A percentile compares a stretch with the other conserved stretches of the same genome.
phyloP scores from a whole-genome alignment of 1,139 yeast species.

The Blastobotrys proliferans region DNA sequence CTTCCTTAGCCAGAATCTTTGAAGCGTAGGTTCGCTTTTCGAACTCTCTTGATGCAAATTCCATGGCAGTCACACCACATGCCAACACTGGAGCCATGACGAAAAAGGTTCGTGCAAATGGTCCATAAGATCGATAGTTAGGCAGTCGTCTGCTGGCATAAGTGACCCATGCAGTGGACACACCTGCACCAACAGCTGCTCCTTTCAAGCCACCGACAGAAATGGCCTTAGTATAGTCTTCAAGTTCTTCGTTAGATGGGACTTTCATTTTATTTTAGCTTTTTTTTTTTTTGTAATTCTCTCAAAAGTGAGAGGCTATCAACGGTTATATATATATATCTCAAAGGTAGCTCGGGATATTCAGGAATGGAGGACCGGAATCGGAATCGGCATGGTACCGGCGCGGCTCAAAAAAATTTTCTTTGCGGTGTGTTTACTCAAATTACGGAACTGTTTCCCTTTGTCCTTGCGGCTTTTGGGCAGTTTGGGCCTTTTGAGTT shows the following conservation, averaged over 20 bases:
- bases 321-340: neutral
- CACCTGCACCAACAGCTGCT: slow-evolving; percentile 48
- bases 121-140: slow-evolving; percentile 12
- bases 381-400: neutral
- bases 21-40: slow-evolving; percentile 20
- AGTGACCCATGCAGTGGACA: slow-evolving; percentile 43
- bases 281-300: neutral
- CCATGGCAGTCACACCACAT: slow-evolving; percentile 33
- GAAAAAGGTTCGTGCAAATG: slow-evolving; percentile 29
- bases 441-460: too few relatives aligned
- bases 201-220: slow-evolving; percentile 63
- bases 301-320: neutral
- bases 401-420: too few relatives aligned
- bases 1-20: slow-evolving; percentile 8
- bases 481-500: too few relatives aligned
- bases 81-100: slow-evolving; percentile 30
- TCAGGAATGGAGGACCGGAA: too few relatives aligned
- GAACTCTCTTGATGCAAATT: slow-evolving; percentile 33
- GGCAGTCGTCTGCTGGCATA: slow-evolving; percentile 16
- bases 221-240: slow-evolving; percentile 57
- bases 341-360: too few relatives aligned
- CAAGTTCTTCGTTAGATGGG: slow-evolving; percentile 59
- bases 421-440: too few relatives aligned
- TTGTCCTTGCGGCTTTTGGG: too few relatives aligned
- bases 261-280: slow-evolving; percentile 51